These are phyloP conservation scores for Yamagishiella unicocca DNA, from an alignment of 139 green algal genomes.

Conservation along the genomic window DNA sequence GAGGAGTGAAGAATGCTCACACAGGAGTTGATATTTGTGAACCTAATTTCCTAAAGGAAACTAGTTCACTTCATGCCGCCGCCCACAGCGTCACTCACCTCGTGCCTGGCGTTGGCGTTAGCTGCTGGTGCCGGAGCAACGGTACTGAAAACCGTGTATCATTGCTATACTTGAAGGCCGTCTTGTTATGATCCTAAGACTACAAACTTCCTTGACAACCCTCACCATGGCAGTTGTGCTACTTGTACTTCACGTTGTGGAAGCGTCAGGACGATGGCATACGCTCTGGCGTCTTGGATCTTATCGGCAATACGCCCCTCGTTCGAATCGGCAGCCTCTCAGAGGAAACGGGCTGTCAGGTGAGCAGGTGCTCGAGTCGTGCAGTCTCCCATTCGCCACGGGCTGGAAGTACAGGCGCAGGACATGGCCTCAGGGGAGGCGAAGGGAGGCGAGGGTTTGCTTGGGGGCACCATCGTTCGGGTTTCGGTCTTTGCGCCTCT, in stretches of 20 bases:
- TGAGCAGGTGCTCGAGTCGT: slow-evolving; percentile 14
- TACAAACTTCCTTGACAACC: too few species aligned
- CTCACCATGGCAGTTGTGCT: slow-evolving; percentile 4
- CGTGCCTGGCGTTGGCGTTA: background rate
- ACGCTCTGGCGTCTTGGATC: slow-evolving; percentile 64
- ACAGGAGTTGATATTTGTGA: too few species aligned
- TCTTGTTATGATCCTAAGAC: background rate
- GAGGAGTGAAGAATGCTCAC: too few species aligned
- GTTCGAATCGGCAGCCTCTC: slow-evolving; percentile 82
- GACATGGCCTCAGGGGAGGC: too few species aligned
- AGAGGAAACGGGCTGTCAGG: slow-evolving; percentile 84
- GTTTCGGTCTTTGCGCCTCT: too few species aligned
- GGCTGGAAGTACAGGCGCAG: too few species aligned
- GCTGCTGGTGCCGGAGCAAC: slow-evolving; percentile 25
- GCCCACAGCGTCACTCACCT: background rate
- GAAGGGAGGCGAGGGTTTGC: too few species aligned
- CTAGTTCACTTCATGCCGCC: too few species aligned
- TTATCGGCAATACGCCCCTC: slow-evolving; percentile 90
- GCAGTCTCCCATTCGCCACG: too few species aligned
- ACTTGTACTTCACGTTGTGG: background rate
- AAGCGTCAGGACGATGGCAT: background rate
- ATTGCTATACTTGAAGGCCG: too few species aligned
- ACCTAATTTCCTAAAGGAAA: too few species aligned
- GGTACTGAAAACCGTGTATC: background rate
- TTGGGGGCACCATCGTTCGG: too few species aligned